A percentile compares a stretch with the other conserved stretches of the same genome.
phyloP scores from a whole-genome alignment of 495 filamentous ascomycete species.

The Lophiostoma macrostomum region DNA sequence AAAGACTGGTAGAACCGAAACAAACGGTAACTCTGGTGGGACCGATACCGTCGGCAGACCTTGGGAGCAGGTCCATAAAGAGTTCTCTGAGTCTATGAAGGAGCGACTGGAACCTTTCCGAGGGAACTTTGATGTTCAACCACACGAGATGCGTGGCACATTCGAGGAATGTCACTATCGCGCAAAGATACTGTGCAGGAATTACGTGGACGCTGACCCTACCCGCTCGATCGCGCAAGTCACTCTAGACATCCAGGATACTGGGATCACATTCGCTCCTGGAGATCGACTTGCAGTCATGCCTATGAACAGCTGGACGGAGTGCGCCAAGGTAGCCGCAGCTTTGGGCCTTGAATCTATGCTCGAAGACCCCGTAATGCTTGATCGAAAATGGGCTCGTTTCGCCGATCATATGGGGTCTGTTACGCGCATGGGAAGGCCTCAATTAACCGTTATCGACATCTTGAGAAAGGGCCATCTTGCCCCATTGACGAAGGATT shows the following conservation, averaged over 20 bases:
- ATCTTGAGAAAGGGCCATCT: slow-evolving; percentile 49
- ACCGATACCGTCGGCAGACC: slow-evolving; percentile 41
- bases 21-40: slow-evolving; percentile 49
- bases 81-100: slow-evolving; percentile 53
- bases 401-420: slow-evolving; percentile 46
- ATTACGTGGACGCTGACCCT: slow-evolving; percentile 46
- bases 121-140: slow-evolving; percentile 42
- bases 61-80: slow-evolving; percentile 50
- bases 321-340: slow-evolving; percentile 49
- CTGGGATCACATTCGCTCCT: slow-evolving; percentile 49
- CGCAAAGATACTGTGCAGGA: slow-evolving; percentile 43
- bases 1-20: slow-evolving; percentile 51
- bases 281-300: slow-evolving; percentile 51
- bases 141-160: slow-evolving; percentile 50
- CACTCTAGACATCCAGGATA: slow-evolving; percentile 48
- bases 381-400: slow-evolving; percentile 47
- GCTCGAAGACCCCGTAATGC: slow-evolving; percentile 36
- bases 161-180: slow-evolving; percentile 51
- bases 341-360: slow-evolving; percentile 43
- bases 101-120: slow-evolving; percentile 51
- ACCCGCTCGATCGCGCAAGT: slow-evolving; percentile 47
- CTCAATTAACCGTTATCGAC: slow-evolving; percentile 44
- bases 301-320: slow-evolving; percentile 50
- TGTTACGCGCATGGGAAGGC: slow-evolving; percentile 25
- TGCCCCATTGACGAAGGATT: slow-evolving; percentile 49